These are phyloP conservation scores for Mortierella sp. DNA, from an alignment of 371 early-diverging fungal genomes.

Conservation along the genomic window DNA sequence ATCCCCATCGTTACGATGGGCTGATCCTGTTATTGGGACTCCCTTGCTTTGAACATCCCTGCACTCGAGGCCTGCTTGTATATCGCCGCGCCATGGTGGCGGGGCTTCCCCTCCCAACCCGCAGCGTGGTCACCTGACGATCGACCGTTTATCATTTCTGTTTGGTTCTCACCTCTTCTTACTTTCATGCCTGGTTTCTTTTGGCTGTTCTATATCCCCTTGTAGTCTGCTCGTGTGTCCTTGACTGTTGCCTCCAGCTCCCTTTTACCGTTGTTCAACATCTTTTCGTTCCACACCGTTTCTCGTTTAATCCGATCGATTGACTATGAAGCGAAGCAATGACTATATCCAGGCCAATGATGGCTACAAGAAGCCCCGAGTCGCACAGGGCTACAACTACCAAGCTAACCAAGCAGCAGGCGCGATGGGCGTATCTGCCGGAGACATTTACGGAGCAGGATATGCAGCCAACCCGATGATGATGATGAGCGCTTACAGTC, in stretches of 20 bases:
- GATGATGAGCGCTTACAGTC: conserved; percentile 28
- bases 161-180: conserved; percentile 9
- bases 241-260: background rate
- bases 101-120: no score
- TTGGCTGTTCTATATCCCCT: background rate
- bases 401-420: conserved; percentile 1
- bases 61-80: no score
- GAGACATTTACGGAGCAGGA: conserved; percentile 26
- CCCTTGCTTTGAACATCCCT: no score
- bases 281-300: background rate
- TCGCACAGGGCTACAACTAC: conserved; percentile 36
- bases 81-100: background rate
- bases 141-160: background rate
- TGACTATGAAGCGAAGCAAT: conserved; percentile 35
- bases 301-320: background rate
- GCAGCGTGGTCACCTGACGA: background rate
- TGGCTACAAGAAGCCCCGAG: conserved; percentile 39
- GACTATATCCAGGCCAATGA: conserved; percentile 32
- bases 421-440: conserved; percentile 9
- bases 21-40: no score
- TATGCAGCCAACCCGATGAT: conserved; percentile 31
- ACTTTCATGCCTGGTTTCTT: background rate
- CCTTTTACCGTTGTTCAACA: conserved; percentile 4
- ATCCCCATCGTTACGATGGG: no score
- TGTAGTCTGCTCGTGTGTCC: background rate